Base-by-base conservation (phyloP, 495 filamentous ascomycete genomes). In the Copromyces sp. region DNA sequence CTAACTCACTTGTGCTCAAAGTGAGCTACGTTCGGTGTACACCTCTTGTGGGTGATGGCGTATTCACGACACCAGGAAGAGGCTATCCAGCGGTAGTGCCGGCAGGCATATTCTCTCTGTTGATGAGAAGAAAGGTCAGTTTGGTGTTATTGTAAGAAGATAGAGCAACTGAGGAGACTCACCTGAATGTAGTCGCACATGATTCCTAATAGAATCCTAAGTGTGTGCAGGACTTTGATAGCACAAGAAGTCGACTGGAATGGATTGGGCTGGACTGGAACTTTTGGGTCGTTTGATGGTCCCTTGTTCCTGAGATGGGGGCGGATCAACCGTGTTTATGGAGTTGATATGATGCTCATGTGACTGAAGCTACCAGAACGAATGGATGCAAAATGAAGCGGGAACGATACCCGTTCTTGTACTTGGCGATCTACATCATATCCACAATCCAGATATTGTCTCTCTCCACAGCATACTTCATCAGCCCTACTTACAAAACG, bases 41-140 rank as follows among this genome's bases (percentile, higher is more conserved):
- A 79, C 39, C 73, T 38, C 65, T 75, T 78, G 61, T 76, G 75
- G 0, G 75, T 76, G 2, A 70, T 32, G 16, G 71, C 71, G 70
- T 81, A 81, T 4, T 70, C 70, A 9, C 16, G 39, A 68, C 78
- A 81, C 79, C 79, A 81, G 3, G 24, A 41, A 3, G 74, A 75
- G 3, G 77, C 78, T 20, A 80, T 78, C 71, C 70, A 80, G 12
- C 78, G 79, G 68, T 73, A 71, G 73, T 81, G 78, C 6, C 74
- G 69, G 71, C 79, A 80, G 47, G 4, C 16, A 53, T 77, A 77
- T 65, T 78, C 73, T 65, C 76, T 71, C 70, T 80, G 59, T 59
- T 12, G 8, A 39, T 2, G 24, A 3, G 6, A 20, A 6, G 61
- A 38, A 9, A 5, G 20, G 20, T 47, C 39, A 24, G 47, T 73